Percentiles rank a stretch among this genome's conserved stretches.
phyloP scores from a whole-genome alignment of 1,284 basidiomycete species.

The Leccinum fuscescens region DNA sequence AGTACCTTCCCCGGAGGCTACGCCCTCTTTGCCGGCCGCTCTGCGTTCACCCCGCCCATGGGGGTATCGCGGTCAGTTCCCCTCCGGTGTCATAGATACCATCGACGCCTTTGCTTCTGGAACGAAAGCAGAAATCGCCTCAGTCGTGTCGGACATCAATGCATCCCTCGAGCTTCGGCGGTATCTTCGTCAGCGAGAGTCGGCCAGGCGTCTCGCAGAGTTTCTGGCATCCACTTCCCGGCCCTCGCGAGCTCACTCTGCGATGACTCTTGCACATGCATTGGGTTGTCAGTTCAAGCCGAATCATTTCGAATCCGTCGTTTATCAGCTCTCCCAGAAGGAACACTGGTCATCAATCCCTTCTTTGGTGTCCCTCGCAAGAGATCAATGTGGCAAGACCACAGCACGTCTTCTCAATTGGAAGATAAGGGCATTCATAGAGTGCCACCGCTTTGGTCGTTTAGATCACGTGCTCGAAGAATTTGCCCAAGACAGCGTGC shows the following conservation, averaged over 20 bases:
- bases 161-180: slow-evolving; percentile 27
- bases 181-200: slow-evolving; percentile 40
- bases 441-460: slow-evolving; percentile 46
- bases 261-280: slow-evolving; percentile 47
- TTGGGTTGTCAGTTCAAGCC: slow-evolving; percentile 50
- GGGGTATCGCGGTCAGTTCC: slow-evolving; percentile 19
- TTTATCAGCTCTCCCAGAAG: slow-evolving; percentile 44
- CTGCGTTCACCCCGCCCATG: neutral
- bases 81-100: slow-evolving; percentile 24
- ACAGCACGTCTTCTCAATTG: slow-evolving; percentile 65
- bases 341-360: slow-evolving; percentile 53
- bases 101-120: slow-evolving; percentile 26
- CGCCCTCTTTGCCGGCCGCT: neutral
- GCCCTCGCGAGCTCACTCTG: slow-evolving; percentile 41
- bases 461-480: slow-evolving; percentile 48
- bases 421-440: slow-evolving; percentile 57
- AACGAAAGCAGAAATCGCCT: slow-evolving; percentile 24
- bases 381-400: slow-evolving; percentile 44
- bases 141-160: slow-evolving; percentile 22
- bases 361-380: slow-evolving; percentile 45
- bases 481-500: slow-evolving; percentile 45
- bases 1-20: neutral
- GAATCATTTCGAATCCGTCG: slow-evolving; percentile 58
- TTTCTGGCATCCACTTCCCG: slow-evolving; percentile 41
- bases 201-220: slow-evolving; percentile 43